Evolutionary conservation across 1,139 yeast genomes (phyloP).

Genomic region (Diutina mesorugosa): DNA sequence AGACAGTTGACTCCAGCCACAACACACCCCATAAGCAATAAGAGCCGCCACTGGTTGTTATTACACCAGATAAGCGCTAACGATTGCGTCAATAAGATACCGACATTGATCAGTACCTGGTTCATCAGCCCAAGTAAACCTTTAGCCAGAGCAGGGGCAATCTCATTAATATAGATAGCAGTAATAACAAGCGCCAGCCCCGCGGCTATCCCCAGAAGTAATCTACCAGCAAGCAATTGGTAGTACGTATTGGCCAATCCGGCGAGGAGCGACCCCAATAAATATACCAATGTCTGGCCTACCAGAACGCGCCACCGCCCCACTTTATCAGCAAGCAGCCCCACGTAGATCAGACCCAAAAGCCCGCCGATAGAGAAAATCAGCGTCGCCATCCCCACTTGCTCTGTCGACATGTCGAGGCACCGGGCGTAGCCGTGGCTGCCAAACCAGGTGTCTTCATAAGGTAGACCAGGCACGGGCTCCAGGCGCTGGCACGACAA

Average conservation of each 20-base stretch:
- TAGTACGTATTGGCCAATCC: conserved; percentile 33
- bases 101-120: conserved; percentile 74
- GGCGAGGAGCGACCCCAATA: conserved; percentile 59
- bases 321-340: conserved; percentile 48
- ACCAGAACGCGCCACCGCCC: conserved; percentile 56
- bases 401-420: conserved; percentile 47
- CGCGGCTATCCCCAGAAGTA: conserved; percentile 73
- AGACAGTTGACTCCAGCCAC: conserved; percentile 39
- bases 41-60: conserved; percentile 55
- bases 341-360: conserved; percentile 63
- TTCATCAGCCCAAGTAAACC: conserved; percentile 83
- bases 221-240: conserved; percentile 52
- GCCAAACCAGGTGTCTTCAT: conserved; percentile 25
- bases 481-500: conserved; percentile 32
- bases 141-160: conserved; percentile 52
- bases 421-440: conserved; percentile 27
- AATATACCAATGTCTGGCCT: conserved; percentile 40
- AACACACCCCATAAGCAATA: conserved; percentile 46
- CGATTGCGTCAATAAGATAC: conserved; percentile 68
- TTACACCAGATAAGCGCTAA: conserved; percentile 61
- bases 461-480: conserved; percentile 16
- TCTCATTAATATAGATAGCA: conserved; percentile 70
- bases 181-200: conserved; percentile 80
- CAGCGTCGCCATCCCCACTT: conserved; percentile 73
- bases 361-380: conserved; percentile 82